These are phyloP conservation scores for Apiospora rasikravindrae DNA, from an alignment of 2,329 filamentous ascomycete species.

Conservation along the genomic window DNA sequence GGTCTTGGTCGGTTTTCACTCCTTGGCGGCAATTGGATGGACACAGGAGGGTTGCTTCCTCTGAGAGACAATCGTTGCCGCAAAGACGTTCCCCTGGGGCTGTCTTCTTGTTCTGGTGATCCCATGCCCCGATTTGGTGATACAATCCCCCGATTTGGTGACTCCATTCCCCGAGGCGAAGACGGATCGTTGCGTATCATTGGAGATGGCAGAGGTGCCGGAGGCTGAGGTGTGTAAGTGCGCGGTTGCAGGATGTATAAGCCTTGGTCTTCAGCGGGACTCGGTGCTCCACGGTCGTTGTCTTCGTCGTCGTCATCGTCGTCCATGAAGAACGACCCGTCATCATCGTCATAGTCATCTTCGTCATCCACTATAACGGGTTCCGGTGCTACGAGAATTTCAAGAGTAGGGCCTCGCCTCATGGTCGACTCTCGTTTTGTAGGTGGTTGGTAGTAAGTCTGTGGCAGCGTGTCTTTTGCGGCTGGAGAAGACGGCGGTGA, in stretches of 20 bases:
- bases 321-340: constrained; percentile 26
- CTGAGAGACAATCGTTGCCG: constrained; percentile 61
- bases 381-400: constrained; percentile 30
- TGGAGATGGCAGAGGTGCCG: constrained; percentile 55
- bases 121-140: constrained; percentile 21
- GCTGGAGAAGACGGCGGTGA: constrained; percentile 32
- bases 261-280: constrained; percentile 42
- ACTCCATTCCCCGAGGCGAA: constrained; percentile 16
- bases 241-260: constrained; percentile 62
- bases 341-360: constrained; percentile 27
- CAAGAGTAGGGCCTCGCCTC: constrained; percentile 26
- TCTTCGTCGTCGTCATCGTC: background rate
- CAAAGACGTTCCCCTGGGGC: constrained; percentile 50
- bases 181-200: constrained; percentile 34
- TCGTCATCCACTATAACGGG: constrained; percentile 25
- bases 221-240: constrained; percentile 60
- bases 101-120: constrained; percentile 21
- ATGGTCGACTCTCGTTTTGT: constrained; percentile 23
- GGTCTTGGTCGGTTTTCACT: constrained; percentile 42
- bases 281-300: constrained; percentile 26
- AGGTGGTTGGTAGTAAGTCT: constrained; percentile 32
- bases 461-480: constrained; percentile 35
- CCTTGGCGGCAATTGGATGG: constrained; percentile 58
- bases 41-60: constrained; percentile 53
- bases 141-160: no score